Evolutionary conservation across 805 yeast species (phyloP), one percentile per base, ranked within the genome.

Genomic region (Brettanomyces sp.): DNA sequence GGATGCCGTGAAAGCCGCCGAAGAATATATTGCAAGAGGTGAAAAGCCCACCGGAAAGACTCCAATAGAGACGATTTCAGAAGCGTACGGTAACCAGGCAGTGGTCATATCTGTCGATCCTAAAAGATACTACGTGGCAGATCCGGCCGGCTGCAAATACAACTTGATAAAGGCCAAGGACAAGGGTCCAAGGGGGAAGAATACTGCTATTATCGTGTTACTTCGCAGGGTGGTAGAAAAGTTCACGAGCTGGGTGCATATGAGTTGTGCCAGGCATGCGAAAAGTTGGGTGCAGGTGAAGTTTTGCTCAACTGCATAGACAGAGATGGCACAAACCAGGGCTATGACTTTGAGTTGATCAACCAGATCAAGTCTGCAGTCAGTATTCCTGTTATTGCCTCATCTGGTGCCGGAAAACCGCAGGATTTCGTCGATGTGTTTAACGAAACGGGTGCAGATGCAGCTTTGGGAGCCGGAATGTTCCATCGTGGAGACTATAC

Each of bases 101-200:
- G 99, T 93, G 5, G 98, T 93, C 5, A 90, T 93, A 12, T 90
- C 97, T 0, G 95, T 93, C n/a, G 99, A 93, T 64, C 99, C 99
- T 35, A 93, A 86, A 58, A 75, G 96, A 51, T 83, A 76, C 22
- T 93, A 87, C 57, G 82, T 91, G 3, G n/a, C 56, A 5, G 66
- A 72, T 14, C 93, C 95, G 3, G 45, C 59, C 1, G 78, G 73
- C 18, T 79, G 85, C 11, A 66, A 66, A 18, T 86, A 85, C 70
- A 73, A 77, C 52, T 72, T 82, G 1, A 74, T 90, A 43, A 68
- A 78, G 54, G 84, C 95, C 1, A 51, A 63, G 14, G 68, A 65
- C 52, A 79, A 83, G 1, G 96, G 96, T 13, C 95, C 95, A n/a
- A 74, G 85, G 95, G 95, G 4, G 96, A 93, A 63, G 68, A 76